These are phyloP conservation scores for Colletotrichum cereale DNA, from an alignment of 2,329 filamentous ascomycete genomes.

Conservation along the genomic window DNA sequence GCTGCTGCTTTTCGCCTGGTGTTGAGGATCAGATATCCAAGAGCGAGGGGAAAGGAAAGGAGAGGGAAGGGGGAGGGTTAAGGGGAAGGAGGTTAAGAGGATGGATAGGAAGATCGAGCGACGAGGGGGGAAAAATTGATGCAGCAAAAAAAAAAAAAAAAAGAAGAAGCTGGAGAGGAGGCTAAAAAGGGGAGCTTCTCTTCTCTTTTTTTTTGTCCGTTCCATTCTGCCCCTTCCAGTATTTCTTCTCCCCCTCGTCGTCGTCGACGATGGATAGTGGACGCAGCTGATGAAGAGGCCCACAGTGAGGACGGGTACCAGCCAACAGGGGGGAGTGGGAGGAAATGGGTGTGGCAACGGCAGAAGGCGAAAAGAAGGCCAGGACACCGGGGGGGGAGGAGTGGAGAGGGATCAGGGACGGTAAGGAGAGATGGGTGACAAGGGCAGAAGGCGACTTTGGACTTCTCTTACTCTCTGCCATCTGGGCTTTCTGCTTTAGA, in stretches of 20 bases:
- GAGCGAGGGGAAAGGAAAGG: slow-evolving; percentile 13
- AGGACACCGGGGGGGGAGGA: neutral
- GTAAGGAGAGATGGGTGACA: slow-evolving; percentile 12
- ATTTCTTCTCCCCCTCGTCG: slow-evolving; percentile 16
- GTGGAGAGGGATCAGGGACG: slow-evolving; percentile 4
- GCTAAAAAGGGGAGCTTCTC: slow-evolving; percentile 39
- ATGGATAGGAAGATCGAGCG: slow-evolving; percentile 36
- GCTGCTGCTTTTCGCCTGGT: slow-evolving; percentile 15
- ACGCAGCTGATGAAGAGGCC: slow-evolving; percentile 35
- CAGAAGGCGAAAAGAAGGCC: slow-evolving; percentile 31
- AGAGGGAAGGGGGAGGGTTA: slow-evolving; percentile 35
- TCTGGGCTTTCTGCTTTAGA: neutral
- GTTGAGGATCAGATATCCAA: slow-evolving; percentile 22
- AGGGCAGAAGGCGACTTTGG: slow-evolving; percentile 5
- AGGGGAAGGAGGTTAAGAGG: slow-evolving; percentile 26
- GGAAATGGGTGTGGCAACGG: slow-evolving; percentile 24
- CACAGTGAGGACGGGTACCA: slow-evolving; percentile 27
- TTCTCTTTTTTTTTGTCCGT: slow-evolving; percentile 20
- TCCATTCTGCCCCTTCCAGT: slow-evolving; percentile 10
- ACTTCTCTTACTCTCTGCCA: neutral
- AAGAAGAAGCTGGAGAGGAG: slow-evolving; percentile 34
- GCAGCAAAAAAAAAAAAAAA: slow-evolving; percentile 35
- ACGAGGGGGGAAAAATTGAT: slow-evolving; percentile 30
- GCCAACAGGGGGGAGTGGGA: slow-evolving; percentile 27
- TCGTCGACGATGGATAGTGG: slow-evolving; percentile 32